Base-by-base conservation (phyloP, 768 basidiomycete genomes). In the Suillus tomentosus region DNA sequence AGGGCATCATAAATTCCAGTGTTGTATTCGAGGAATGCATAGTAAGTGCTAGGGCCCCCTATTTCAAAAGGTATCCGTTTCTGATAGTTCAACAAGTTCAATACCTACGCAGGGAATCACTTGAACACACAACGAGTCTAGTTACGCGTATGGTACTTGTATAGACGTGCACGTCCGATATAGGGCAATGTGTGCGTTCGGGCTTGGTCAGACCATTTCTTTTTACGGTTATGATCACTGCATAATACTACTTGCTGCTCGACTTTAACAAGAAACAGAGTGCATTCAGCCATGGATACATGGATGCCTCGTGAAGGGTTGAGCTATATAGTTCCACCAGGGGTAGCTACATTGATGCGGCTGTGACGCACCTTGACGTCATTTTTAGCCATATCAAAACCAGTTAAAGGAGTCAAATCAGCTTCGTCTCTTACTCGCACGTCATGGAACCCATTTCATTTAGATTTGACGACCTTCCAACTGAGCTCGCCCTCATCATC, bases 401-500 rank as follows among this genome's bases (percentile, higher is more conserved):
- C 31, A 31, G 10, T 22, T 22, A 5, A 22, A 22, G 47, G 22
- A 11, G 22, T 48, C 47, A 22, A 13, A 48, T 2, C 5, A 48
- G 47, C 13, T 22, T 22, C 45, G 7, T 10, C n/a, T 48, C n/a
- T 48, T 48, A 22, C n/a, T 13, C 11, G 5, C 31, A 6, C 31
- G 4, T 31, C 34, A 54, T 36, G 53, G 53, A 54, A 36, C 19
- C 40, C 31, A 64, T 68, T 42, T 47, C 22, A 22, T 48, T 48
- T 5, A 45, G 60, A 42, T 71, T 79, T 62, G 65, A 67, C 31
- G 50, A 59, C 15, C 74, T 79, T 55, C 72, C 78, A 6, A 68
- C 73, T 47, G 79, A 80, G 68, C 73, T 80, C 22, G 73, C 67
- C 47, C 71, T 77, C 54, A 71, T 76, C 53, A 73, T 81, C 54